Evolutionary conservation across 2,329 filamentous ascomycete species (phyloP), one percentile per base, ranked within the genome.

Genomic region (Lasiodiplodia citricola): DNA sequence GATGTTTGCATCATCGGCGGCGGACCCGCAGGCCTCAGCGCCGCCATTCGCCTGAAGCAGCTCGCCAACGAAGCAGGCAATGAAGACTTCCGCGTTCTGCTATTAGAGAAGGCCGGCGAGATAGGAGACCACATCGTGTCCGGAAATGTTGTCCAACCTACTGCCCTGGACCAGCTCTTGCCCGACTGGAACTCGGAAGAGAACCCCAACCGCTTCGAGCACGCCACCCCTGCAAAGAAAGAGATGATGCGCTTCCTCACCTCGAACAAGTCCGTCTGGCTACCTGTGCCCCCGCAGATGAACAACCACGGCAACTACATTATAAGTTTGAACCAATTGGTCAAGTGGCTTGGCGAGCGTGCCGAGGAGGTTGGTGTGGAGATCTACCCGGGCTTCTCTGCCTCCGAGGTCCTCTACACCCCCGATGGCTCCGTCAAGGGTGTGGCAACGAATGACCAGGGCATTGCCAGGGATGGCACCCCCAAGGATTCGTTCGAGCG

Each of bases 221-320:
- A 93, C 80, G 92, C 91, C 69, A 99, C 96, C 1, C 91, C 94
- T 23, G 95, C 94, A 4, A 91, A 88, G 71, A 84, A 84, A 62
- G 96, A 99, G 76, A 91, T 90, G 81, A 97, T 99, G 95, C 91
- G 93, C 74, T 97, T 97, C 81, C 86, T 99, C 70, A 98, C 95
- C 57, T 92, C 94, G 83, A 91, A 86, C 66, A 85, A 85, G 70
- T 85, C 94, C 0, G 88, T 97, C 68, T 93, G 93, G 6, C 84
- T 98, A 66, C 96, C 95, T 1, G 89, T 91, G 14, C 96, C 96
- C 55, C 96, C 96, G 38, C 96, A 98, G 83, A 99, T 99, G 96
- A 89, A 94, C 84, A 99, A 99, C 79, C 88, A 97, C 76, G 96
- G 96, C 73, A 99, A 99, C 82, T 98, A 96, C 80, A 99, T 99